phyloP scores from a whole-genome alignment of 192 early-diverging fungal genomes.

The Podila horticola region DNA sequence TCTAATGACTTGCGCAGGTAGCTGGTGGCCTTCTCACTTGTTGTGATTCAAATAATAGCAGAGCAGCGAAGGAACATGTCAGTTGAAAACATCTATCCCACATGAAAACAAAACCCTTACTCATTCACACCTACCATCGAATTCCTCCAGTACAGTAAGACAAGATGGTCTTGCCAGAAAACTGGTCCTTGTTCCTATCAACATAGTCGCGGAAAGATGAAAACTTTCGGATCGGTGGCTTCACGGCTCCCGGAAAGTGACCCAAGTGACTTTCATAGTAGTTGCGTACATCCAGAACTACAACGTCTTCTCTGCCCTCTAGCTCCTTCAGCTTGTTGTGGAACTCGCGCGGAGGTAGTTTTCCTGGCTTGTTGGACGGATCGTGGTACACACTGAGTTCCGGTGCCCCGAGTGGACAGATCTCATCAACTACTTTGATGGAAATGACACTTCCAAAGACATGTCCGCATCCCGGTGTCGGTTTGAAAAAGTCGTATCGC shows the following conservation, averaged over 20 bases:
- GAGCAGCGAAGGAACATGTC: not conserved
- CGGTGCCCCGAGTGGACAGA: constrained; percentile 68
- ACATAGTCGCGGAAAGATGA: constrained; percentile 69
- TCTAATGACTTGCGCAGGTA: constrained; percentile 60
- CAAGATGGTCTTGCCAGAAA: constrained; percentile 65
- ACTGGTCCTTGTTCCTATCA: constrained; percentile 51
- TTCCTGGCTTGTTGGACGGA: constrained; percentile 40
- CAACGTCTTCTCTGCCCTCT: constrained; percentile 43
- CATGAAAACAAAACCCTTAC: not conserved
- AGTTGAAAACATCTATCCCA: not conserved
- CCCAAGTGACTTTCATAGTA: constrained; percentile 75
- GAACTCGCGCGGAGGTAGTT: constrained; percentile 62
- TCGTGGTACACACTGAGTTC: constrained; percentile 50
- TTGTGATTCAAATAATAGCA: too few relatives aligned
- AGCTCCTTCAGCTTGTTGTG: constrained; percentile 55
- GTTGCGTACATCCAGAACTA: constrained; percentile 71
- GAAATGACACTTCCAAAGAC: constrained; percentile 64
- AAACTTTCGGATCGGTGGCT: constrained; percentile 74
- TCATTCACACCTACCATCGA: constrained; percentile 24
- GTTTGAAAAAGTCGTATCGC: constrained; percentile 68
- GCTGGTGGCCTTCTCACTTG: constrained; percentile 67
- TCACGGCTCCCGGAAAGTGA: constrained; percentile 65
- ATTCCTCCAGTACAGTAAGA: constrained; percentile 76
- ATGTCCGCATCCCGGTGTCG: constrained; percentile 69
- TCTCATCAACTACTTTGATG: constrained; percentile 70